These are phyloP conservation scores for Trichosanthes truncata DNA, from an alignment of 306 rosid genomes.

Conservation along the genomic window DNA sequence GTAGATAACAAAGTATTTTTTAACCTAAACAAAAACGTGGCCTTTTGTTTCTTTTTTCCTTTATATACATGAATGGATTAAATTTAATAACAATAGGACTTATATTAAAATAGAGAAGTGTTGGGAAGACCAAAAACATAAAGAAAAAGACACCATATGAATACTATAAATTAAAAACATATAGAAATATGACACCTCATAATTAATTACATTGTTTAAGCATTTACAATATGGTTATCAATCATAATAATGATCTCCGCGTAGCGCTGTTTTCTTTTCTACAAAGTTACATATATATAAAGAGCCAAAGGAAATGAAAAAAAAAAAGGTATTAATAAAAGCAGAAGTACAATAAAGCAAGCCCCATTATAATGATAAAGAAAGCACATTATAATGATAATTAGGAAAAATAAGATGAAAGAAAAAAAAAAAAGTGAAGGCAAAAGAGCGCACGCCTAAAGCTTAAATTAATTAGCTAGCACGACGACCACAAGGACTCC, in stretches of 20 bases:
- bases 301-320: not conserved
- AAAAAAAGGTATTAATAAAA: not conserved
- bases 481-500: slow-evolving; percentile 74
- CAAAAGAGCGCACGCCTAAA: not conserved
- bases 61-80: not conserved
- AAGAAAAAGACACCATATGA: not conserved
- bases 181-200: not conserved
- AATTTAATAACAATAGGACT: not conserved
- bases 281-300: slow-evolving; percentile 4
- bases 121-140: too few relatives aligned
- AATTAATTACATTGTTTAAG: not conserved
- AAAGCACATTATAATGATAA: slow-evolving; percentile 13
- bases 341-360: slow-evolving; percentile 8
- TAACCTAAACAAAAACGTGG: not conserved
- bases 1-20: too few relatives aligned
- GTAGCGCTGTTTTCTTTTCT: not conserved
- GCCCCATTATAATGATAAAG: slow-evolving; percentile 8
- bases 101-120: not conserved
- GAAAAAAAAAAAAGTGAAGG: slow-evolving; percentile 17
- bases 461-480: slow-evolving; percentile 25
- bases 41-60: too few relatives aligned
- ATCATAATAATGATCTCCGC: not conserved
- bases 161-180: not conserved
- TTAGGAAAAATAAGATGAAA: slow-evolving; percentile 20
- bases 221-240: slow-evolving; percentile 10